Conservation (phyloP, 306 rosid genomes). For the Boehmeria nivea region DNA sequence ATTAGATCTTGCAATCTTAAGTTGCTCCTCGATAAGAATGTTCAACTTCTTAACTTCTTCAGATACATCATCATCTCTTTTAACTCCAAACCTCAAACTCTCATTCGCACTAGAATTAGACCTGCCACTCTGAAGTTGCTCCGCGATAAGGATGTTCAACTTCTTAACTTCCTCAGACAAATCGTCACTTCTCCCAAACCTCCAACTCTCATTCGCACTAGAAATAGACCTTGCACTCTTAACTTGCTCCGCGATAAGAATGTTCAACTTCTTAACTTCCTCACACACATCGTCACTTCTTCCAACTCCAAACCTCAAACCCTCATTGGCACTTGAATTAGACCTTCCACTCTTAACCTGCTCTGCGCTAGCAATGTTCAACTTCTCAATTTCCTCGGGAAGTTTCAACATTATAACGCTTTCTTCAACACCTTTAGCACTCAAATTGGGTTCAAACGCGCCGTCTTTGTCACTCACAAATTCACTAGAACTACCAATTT, state of each 20-base stretch:
- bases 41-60: slow-evolving; percentile 5
- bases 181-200: slow-evolving; percentile 22
- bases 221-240: background rate
- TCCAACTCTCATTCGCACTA: slow-evolving; percentile 18
- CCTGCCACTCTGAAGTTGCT: too few species aligned
- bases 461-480: slow-evolving; percentile 31
- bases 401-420: background rate
- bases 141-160: too few species aligned
- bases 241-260: slow-evolving; percentile 24
- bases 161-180: too few species aligned
- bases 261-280: slow-evolving; percentile 56
- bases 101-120: too few species aligned
- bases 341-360: too few species aligned
- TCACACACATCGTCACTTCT: too few species aligned
- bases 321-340: too few species aligned
- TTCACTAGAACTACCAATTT: slow-evolving; percentile 28
- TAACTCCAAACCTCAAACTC: too few species aligned
- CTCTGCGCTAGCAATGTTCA: slow-evolving; percentile 12
- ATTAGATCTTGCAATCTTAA: too few species aligned
- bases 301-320: too few species aligned
- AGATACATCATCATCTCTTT: too few species aligned
- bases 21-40: background rate
- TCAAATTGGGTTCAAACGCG: slow-evolving; percentile 13
- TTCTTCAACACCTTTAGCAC: background rate
- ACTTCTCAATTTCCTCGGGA: slow-evolving; percentile 1